Conservation (phyloP, 352 stramenopile genomes). For the Pythium aquatile region DNA sequence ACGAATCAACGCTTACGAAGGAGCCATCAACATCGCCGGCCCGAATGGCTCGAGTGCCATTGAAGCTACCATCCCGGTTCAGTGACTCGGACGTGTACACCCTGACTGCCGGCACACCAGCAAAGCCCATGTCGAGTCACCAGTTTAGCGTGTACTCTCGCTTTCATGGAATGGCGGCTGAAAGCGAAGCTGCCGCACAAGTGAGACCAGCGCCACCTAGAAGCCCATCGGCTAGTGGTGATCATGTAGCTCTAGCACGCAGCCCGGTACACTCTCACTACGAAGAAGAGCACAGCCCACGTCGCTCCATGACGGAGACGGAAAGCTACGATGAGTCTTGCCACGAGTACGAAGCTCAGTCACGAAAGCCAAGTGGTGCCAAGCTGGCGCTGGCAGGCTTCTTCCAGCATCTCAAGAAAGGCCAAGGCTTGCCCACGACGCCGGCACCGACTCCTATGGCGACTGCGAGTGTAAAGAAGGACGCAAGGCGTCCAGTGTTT, state of each 20-base stretch:
- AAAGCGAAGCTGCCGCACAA: background rate
- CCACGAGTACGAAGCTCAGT: conserved; percentile 19
- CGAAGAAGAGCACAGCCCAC: conserved; percentile 30
- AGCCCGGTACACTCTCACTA: conserved; percentile 24
- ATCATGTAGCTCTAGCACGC: background rate
- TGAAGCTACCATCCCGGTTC: conserved; percentile 16
- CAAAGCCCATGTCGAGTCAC: background rate
- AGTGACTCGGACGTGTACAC: conserved; percentile 26
- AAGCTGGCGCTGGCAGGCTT: conserved; percentile 60
- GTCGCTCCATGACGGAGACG: conserved; percentile 31
- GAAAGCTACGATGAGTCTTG: conserved; percentile 32
- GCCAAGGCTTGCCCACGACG: conserved; percentile 47
- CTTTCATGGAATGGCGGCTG: conserved; percentile 7
- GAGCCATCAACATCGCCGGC: conserved; percentile 9
- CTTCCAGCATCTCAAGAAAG: conserved; percentile 69
- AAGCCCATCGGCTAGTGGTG: conserved; percentile 4
- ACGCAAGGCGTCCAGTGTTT: conserved; percentile 61
- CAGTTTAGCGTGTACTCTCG: background rate
- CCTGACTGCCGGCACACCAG: conserved; percentile 16
- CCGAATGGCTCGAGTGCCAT: background rate
- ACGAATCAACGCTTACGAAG: background rate
- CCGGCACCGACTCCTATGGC: conserved; percentile 69
- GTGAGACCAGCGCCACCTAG: background rate
- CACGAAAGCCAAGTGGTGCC: conserved; percentile 20
- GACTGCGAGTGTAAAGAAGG: conserved; percentile 67